Base-by-base conservation (phyloP, 148 eudicot species). In the Rhododendron griersonianum region DNA sequence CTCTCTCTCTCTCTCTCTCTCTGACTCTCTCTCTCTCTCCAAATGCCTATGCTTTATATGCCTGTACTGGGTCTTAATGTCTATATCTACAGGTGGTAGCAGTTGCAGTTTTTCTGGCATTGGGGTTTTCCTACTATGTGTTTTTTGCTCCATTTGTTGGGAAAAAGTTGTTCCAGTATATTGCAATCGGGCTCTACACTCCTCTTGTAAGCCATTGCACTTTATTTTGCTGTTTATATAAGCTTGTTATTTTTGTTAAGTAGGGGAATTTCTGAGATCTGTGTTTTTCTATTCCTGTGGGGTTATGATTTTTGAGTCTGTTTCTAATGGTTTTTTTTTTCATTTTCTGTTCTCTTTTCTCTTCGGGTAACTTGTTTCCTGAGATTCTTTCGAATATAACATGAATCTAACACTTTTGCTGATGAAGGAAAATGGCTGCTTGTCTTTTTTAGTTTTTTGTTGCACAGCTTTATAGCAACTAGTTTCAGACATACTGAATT, bases 121-220 rank as follows among this genome's bases (percentile, higher is more conserved):
- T 96, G 93, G 99, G 96, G 61, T 95, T 96, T 92, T 98, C 98
- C 85, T 96, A 92, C 84, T 96, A 94, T 92, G 99, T 96, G 2
- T 96, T 96, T 91, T 93, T 96, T 92, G 97, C 96, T 21, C 99
- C 99, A 79, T 96, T 96, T 96, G 96, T 96, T 80, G 99, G 98
- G 76, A 95, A 88, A 87, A 91, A 90, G 89, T 85, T 94, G 81
- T 92, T 90, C 86, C 98, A 95, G 91, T 95, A 93, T 78, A 93
- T 94, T 63, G 92, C 91, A 51, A 93, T 95, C 93, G 99, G 98
- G 86, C 84, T 95, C 84, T 95, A 96, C 88, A 95, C 98, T 90
- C 98, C 98, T 90, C 95, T 96, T 83, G 99, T 95, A 87, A 95
- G 96, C 80, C 41, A 47, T 85, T 67, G 28, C 76, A 18, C 19